Percentiles rank a stretch among this genome's conserved stretches.
phyloP scores from a whole-genome alignment of 768 basidiomycete species.

The Paxillus ammoniavirescens region DNA sequence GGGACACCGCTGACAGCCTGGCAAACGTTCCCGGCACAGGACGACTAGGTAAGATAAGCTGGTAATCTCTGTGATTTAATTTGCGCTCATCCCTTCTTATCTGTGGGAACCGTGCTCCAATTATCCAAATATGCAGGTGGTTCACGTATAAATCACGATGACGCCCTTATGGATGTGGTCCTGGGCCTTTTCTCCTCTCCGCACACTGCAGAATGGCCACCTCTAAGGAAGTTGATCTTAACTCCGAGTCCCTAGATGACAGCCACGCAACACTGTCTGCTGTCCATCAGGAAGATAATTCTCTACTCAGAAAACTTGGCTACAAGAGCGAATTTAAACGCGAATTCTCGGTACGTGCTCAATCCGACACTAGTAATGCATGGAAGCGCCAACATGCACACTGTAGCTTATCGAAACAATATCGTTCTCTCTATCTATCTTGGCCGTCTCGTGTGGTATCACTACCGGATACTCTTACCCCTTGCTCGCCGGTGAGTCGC shows the following conservation, averaged over 20 bases:
- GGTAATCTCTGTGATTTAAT: background rate
- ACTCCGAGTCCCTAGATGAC: slow-evolving; percentile 3
- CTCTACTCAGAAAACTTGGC: slow-evolving; percentile 20
- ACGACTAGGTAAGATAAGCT: background rate
- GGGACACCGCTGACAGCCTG: background rate
- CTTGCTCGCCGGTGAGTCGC: slow-evolving; percentile 13
- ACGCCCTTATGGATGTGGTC: background rate
- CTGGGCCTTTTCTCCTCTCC: background rate
- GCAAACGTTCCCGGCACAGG: background rate
- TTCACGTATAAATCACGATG: background rate
- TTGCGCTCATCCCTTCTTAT: background rate
- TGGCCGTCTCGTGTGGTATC: slow-evolving; percentile 22
- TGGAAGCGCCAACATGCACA: background rate
- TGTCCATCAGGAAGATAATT: slow-evolving; percentile 16
- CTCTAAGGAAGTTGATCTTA: background rate
- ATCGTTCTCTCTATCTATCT: slow-evolving; percentile 23
- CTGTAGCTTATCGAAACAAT: slow-evolving; percentile 21
- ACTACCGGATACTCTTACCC: slow-evolving; percentile 20
- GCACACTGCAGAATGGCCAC: slow-evolving; percentile 5
- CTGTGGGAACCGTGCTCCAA: background rate
- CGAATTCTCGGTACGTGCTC: slow-evolving; percentile 21
- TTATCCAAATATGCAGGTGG: background rate
- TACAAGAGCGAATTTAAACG: slow-evolving; percentile 27
- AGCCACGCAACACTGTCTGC: slow-evolving; percentile 1
- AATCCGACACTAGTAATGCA: background rate